phyloP scores from a whole-genome alignment of 2,329 filamentous ascomycete species.

The Arthrobotrys sinensis region DNA sequence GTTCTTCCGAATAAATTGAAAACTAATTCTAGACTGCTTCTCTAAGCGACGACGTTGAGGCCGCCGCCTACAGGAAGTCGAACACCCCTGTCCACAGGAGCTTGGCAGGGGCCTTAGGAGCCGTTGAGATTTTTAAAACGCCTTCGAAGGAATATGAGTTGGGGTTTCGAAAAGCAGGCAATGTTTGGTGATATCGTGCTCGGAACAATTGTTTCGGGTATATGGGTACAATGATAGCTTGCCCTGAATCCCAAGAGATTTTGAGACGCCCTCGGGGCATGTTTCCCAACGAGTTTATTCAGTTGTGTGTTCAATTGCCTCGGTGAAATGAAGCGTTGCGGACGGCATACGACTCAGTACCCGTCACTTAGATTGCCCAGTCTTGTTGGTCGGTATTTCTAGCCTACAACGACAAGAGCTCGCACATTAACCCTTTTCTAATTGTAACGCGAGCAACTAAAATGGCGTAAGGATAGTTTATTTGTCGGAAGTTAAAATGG shows the following conservation, averaged over 20 bases:
- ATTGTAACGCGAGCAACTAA: not conserved
- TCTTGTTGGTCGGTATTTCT: not conserved
- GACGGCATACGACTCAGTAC: not conserved
- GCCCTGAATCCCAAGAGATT: not conserved
- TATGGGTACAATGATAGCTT: slow-evolving; percentile 8
- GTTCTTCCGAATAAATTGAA: slow-evolving; percentile 8
- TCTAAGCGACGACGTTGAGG: slow-evolving; percentile 10
- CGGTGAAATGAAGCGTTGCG: not conserved
- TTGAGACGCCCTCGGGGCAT: slow-evolving; percentile 3
- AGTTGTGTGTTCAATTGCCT: not conserved
- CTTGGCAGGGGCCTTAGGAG: slow-evolving; percentile 18
- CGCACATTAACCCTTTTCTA: not conserved
- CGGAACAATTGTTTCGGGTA: slow-evolving; percentile 26
- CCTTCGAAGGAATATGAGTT: not conserved
- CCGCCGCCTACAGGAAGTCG: slow-evolving; percentile 6
- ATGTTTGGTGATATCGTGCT: slow-evolving; percentile 21
- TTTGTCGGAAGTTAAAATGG: not conserved
- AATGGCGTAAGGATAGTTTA: not conserved
- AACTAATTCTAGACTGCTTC: not conserved
- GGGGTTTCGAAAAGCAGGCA: not conserved
- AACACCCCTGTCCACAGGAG: not conserved
- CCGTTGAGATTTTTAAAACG: slow-evolving; percentile 27
- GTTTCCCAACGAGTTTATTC: slow-evolving; percentile 4
- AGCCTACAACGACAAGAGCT: slow-evolving; percentile 11
- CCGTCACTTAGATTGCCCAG: not conserved